Base-by-base conservation (phyloP, 2,329 filamentous ascomycete genomes). In the Didymella glomerata region DNA sequence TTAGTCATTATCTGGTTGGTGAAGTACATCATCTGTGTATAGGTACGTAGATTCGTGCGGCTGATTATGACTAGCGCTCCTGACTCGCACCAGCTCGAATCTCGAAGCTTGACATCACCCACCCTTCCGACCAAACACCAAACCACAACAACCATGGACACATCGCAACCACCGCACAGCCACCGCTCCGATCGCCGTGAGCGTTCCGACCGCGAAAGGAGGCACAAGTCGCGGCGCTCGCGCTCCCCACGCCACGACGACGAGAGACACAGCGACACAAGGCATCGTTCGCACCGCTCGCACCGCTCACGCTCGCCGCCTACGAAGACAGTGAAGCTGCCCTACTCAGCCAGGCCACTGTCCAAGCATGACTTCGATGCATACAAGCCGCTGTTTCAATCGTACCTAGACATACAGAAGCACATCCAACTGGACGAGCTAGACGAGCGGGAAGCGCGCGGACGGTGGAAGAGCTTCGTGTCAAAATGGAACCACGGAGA, bases 401-500 rank as follows among this genome's bases (percentile, higher is more conserved):
- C 91, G 47, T 98, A 97, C 69, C 84, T 98, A 25, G 90, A 93
- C 68, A 85, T 97, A 32, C 94, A 98, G 77, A 97, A 97, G 79
- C 83, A 87, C 38, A 84, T 90, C 40, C 80, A 89, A 52, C 80
- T 96, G 1, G 83, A 88, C 18, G 84, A 86, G 10, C 81, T 98
- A 66, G 85, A 87, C 55, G 88, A 92, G 63, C 84, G 85, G n/a
- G 93, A 97, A 74, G 78, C 88, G 0, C 89, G 84, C 64, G 93
- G 93, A 1, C 83, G 94, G 54, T 99, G 94, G 93, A 97, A 97
- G 83, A 94, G 92, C 74, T 99, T 98, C 70, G 76, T 94, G 13
- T 83, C 85, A 4, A 94, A 93, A 82, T 99, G 95, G 88, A 99
- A 99, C 80, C 86, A 87, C 69, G 90, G 88, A 72, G 91, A 94